These are phyloP conservation scores for Neurospora sp. DNA, from an alignment of 495 filamentous ascomycete genomes.

Conservation along the genomic window DNA sequence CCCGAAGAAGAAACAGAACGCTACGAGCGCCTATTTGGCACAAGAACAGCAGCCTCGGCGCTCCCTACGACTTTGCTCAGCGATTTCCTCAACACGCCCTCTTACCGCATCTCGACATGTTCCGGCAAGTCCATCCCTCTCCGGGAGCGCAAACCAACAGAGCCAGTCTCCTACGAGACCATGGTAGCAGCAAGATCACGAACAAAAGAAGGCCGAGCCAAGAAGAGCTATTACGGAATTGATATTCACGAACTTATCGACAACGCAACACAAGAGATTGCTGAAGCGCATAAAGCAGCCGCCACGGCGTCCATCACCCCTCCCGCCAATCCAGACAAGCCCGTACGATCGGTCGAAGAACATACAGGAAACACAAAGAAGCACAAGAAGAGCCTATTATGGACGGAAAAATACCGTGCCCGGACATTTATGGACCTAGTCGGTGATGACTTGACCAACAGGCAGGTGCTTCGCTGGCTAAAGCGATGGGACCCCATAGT, in stretches of 20 bases:
- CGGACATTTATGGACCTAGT: slow-evolving; percentile 85
- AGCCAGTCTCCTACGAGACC: slow-evolving; percentile 50
- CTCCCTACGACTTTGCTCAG: slow-evolving; percentile 2
- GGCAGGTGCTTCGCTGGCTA: slow-evolving; percentile 84
- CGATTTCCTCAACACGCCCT: slow-evolving; percentile 9
- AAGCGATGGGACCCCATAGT: slow-evolving; percentile 91
- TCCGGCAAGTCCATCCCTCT: slow-evolving; percentile 53
- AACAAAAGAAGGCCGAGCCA: slow-evolving; percentile 59
- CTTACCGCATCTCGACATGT: slow-evolving; percentile 50
- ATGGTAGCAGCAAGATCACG: slow-evolving; percentile 61
- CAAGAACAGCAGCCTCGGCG: neutral
- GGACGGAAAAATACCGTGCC: slow-evolving; percentile 89
- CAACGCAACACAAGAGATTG: slow-evolving; percentile 43
- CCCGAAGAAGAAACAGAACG: slow-evolving; percentile 16
- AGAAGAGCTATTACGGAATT: slow-evolving; percentile 81
- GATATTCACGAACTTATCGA: slow-evolving; percentile 77
- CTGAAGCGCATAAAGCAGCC: slow-evolving; percentile 16
- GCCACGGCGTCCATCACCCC: slow-evolving; percentile 16
- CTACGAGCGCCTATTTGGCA: slow-evolving; percentile 19
- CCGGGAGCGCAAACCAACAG: slow-evolving; percentile 36
- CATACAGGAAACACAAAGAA: slow-evolving; percentile 28
- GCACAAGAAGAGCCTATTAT: slow-evolving; percentile 47
- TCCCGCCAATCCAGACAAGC: slow-evolving; percentile 16
- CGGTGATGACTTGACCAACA: slow-evolving; percentile 89
- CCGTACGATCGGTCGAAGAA: slow-evolving; percentile 27